Conservation (phyloP, 2,329 filamentous ascomycete species). For the Botrytis elliptica region DNA sequence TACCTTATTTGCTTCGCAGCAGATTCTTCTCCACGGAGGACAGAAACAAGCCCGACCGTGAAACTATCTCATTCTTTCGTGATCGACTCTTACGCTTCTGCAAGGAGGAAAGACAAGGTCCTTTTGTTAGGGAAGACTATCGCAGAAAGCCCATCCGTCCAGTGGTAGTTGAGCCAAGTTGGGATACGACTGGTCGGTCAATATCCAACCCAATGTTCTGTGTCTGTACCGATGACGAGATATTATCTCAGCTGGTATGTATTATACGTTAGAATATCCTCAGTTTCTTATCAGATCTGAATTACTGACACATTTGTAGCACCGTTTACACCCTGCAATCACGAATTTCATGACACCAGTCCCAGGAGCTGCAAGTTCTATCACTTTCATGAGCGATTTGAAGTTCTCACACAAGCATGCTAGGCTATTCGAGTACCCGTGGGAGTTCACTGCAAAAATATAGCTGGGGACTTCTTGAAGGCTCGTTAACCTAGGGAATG, state of each 20-base stretch:
- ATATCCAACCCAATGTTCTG: conserved; percentile 2
- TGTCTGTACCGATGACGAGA: not conserved
- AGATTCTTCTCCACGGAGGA: not conserved
- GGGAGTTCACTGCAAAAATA: not conserved
- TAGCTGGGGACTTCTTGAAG: not conserved
- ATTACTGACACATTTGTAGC: not conserved
- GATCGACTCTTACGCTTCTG: not conserved
- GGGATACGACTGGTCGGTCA: not conserved
- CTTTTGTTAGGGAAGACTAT: not conserved
- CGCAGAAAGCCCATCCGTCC: not conserved
- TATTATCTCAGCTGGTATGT: not conserved
- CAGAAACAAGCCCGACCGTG: not conserved
- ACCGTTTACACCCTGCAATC: not conserved
- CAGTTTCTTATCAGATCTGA: not conserved
- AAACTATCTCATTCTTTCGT: not conserved
- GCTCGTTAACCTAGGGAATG: no score
- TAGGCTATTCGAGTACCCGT: not conserved
- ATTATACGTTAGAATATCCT: not conserved
- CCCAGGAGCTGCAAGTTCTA: not conserved
- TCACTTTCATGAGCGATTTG: not conserved
- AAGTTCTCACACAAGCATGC: not conserved
- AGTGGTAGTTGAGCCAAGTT: not conserved
- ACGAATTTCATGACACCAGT: not conserved
- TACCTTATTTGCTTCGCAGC: no score
- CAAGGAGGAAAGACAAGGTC: not conserved